Base-by-base conservation (phyloP, 140 eudicot genomes). In the Cichorium intybus region DNA sequence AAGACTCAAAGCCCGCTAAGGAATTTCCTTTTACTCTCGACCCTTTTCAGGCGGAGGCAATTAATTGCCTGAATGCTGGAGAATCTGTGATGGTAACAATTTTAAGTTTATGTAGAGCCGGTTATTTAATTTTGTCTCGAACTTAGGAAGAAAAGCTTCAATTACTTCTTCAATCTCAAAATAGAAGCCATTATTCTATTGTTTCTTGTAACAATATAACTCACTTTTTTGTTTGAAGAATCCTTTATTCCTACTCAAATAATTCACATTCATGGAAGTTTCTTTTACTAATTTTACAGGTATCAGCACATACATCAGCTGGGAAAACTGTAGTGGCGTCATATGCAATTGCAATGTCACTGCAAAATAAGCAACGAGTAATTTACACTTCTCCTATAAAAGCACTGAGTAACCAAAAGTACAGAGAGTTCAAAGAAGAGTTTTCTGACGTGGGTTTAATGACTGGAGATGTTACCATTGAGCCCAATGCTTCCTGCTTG, bases 321-420 rank as follows among this genome's bases (percentile, higher is more conserved):
- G 99, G 99, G 69, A 94, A 94, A 75, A 94, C 99, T 47, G 97
- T 94, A n/a, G 99, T 94, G 60, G 97, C 97, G n/a, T 76, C 78
- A 41, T 94, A 94, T 69, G 95, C 95, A 0, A 88, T 94, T 76
- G 99, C 99, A 27, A 85, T 94, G 97, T 89, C 99, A 16, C 58
- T 89, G 69, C 66, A 43, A 60, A 86, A 94, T 62, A 84, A 89
- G 77, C 99, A 89, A 59, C 84, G 97, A 34, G 99, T 94, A 5
- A 86, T 94, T 46, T 89, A 94, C 69, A 94, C 99, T 6, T 94
- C 99, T 16, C 99, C 99, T n/a, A 94, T 94, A 31, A 94, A 94
- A 76, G 99, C 99, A 27, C 78, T 94, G 17, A 94, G 99, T 76
- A 94, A 94, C 71, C 99, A 94, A 62, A 94, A 89, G 64, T 94